phyloP scores from a whole-genome alignment of 495 filamentous ascomycete genomes.

The Terfezia claveryi region DNA sequence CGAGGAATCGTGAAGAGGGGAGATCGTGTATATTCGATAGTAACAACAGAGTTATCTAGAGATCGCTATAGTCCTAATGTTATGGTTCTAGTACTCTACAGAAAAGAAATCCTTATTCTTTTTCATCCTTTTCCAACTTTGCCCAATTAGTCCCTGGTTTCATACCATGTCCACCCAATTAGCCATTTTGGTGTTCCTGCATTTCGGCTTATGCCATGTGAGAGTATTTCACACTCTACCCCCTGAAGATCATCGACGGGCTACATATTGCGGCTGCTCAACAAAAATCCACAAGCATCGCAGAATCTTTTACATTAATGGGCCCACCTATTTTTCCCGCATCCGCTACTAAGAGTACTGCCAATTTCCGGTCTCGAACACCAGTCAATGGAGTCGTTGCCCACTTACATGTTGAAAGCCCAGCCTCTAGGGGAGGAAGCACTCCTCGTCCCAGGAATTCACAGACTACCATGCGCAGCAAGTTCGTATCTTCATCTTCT shows the following conservation, averaged over 20 bases:
- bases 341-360: constrained; percentile 40
- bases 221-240: constrained; percentile 34
- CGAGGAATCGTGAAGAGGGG: too few relatives aligned
- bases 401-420: constrained; percentile 8
- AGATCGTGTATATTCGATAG: too few relatives aligned
- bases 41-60: too few relatives aligned
- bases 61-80: too few relatives aligned
- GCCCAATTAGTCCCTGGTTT: too few relatives aligned
- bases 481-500: constrained; percentile 26
- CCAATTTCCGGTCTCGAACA: constrained; percentile 42
- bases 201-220: too few relatives aligned
- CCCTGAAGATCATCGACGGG: constrained; percentile 64
- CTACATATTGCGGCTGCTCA: constrained; percentile 60
- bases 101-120: too few relatives aligned
- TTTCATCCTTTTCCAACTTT: too few relatives aligned
- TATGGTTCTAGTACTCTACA: too few relatives aligned
- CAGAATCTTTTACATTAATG: constrained; percentile 31
- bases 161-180: too few relatives aligned
- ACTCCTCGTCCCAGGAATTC: constrained; percentile 34
- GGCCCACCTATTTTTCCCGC: constrained; percentile 69
- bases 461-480: constrained; percentile 25
- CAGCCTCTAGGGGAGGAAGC: constrained; percentile 27
- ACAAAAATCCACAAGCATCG: constrained; percentile 24
- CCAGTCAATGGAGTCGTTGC: constrained; percentile 23
- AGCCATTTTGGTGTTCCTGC: too few relatives aligned